phyloP scores from a whole-genome alignment of 169 alveolate species.

The Besnoitia besnoiti region DNA sequence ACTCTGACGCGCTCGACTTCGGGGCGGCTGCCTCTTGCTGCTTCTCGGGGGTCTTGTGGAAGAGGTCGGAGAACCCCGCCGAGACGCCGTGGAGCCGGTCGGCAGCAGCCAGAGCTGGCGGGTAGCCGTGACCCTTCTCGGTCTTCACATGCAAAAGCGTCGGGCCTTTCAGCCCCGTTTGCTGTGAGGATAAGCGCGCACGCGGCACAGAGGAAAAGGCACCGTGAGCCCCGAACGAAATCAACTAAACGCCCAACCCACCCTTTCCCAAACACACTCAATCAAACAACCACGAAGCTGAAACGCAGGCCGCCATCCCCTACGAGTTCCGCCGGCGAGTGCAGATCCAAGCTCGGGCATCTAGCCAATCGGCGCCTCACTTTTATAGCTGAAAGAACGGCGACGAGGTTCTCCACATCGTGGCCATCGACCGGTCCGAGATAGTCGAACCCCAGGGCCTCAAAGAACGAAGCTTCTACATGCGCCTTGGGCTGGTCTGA shows the following conservation, averaged over 20 bases:
- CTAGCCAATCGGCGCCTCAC: conserved; percentile 1
- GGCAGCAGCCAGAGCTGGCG: conserved; percentile 77
- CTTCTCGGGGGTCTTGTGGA: background rate
- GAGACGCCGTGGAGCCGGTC: conserved; percentile 79
- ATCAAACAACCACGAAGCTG: too few relatives aligned
- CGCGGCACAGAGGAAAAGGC: background rate
- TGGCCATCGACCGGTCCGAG: conserved; percentile 86
- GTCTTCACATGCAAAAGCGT: conserved; percentile 82
- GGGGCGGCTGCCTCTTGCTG: background rate
- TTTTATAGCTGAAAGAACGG: conserved; percentile 69
- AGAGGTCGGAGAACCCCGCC: background rate
- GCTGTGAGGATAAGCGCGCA: background rate
- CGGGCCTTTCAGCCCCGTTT: conserved; percentile 59
- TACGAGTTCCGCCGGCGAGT: too few relatives aligned
- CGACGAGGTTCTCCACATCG: conserved; percentile 72
- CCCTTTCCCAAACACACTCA: too few relatives aligned
- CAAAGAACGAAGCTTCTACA: conserved; percentile 50
- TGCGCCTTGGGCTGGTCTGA: background rate
- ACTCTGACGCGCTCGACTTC: too few relatives aligned
- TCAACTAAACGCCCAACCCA: too few relatives aligned
- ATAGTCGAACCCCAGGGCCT: conserved; percentile 70
- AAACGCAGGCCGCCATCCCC: too few relatives aligned
- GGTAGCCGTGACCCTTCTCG: conserved; percentile 81
- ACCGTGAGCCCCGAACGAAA: too few relatives aligned
- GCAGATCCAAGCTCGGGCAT: background rate